Base-by-base conservation (phyloP, 768 basidiomycete species). In the Podaxis sp. region DNA sequence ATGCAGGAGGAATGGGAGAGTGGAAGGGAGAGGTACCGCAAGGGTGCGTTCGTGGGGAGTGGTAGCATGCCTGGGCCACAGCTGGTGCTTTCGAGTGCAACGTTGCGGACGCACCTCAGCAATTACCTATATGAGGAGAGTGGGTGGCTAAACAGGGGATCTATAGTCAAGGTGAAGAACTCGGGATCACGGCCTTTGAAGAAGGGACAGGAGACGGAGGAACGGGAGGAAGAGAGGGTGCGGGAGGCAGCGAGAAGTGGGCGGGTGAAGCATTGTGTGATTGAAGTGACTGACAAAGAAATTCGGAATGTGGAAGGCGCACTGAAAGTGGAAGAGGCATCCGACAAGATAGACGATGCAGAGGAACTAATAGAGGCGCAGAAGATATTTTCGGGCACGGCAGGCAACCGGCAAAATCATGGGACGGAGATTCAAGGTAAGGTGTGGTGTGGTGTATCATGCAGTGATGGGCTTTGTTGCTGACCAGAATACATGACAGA, bases 41-140 rank as follows among this genome's bases (percentile, higher is more conserved):
- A 55, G 35, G 57, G 65, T n/a, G 16, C 62, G 61, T 55, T 67
- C 61, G 62, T 59, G 61, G 60, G 64, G 50, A 57, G 59, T 58
- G 47, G 61, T 38, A 47, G 63, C 63, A 60, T 57, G 42, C 65
- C 65, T 21, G 71, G 74, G 62, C 83, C 88, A 23, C 90, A 91
- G 69, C 70, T 90, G 56, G 74, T 91, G 46, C 71, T 90, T 67
- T 80, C 85, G 52, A 90, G 88, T 67, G 90, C 90, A 44, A 91
- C 90, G 5, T 74, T 92, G 63, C 78, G 83, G 46, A 77, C 73
- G 53, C 80, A 80, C 61, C 74, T 87, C 50, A 77, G 77, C 62
- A 74, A 80, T 52, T 82, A 80, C 63, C 72, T 90, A 37, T 81
- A 80, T 61, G 73, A 73, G 52, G 77, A 83, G 57, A 87, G 81